Evolutionary conservation across 148 eudicot genomes (phyloP), one percentile per base, ranked within the genome.

Genomic region (Agrostemma githago): DNA sequence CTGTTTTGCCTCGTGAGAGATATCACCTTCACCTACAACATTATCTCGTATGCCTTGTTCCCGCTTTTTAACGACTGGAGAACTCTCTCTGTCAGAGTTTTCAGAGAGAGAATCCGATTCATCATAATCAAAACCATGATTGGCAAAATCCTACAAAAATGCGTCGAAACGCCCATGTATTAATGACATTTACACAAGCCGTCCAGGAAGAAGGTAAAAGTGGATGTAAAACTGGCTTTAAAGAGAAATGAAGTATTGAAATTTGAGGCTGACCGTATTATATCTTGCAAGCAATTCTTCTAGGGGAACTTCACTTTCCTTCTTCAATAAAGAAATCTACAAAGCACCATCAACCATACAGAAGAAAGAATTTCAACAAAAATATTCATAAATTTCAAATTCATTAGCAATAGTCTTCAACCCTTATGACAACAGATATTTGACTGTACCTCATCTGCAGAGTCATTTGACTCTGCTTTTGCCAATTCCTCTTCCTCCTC

Each of bases 401-500:
- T 39, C 48, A 62, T 73, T 40, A 19, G 63, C 54, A 44, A 53
- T 16, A 74, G 58, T 16, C 5, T 39, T 67, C 26, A 4, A 14
- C 66, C 17, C 68, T 61, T 19, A 44, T 21, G 61, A 66, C 51
- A 34, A 53, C 11, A 44, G 20, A 54, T 70, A 68, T 54, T 71
- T 14, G 53, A 4, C 6, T 79, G 62, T 72, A 92, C 99, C 96
- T 96, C 99, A 81, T 92, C 95, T 65, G 72, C 79, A 72, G 89
- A 77, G 79, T 84, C 78, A 67, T 67, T 79, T 56, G 81, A 72
- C 74, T 92, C 99, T 26, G 88, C 82, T 75, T 89, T 89, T n/a
- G 89, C 93, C 79, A 92, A 72, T 77, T 89, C 91, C 75, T 96
- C 99, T 89, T 95, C 99, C 82, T 95, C 99, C 60, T 78, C 84